phyloP scores from a whole-genome alignment of 2,329 filamentous ascomycete genomes.

The Calonectria pauciramosa region DNA sequence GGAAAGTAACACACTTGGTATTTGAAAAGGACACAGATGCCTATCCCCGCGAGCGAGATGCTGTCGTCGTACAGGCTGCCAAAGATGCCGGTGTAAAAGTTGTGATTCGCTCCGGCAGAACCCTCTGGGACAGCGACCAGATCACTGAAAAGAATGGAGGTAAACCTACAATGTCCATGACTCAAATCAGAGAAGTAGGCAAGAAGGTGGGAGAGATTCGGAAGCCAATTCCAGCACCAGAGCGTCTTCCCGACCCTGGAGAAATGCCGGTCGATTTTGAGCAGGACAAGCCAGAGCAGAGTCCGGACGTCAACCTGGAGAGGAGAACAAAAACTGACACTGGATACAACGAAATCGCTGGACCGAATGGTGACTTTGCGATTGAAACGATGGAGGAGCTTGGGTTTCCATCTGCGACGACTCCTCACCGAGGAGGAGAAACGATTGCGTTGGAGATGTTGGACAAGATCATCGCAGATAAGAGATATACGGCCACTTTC shows the following conservation, averaged over 20 bases:
- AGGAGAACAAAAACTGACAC: conserved; percentile 67
- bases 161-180: conserved; percentile 82
- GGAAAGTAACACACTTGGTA: conserved; percentile 81
- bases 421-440: conserved; percentile 80
- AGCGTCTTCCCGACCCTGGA: conserved; percentile 73
- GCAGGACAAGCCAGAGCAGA: conserved; percentile 64
- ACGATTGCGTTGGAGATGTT: conserved; percentile 71
- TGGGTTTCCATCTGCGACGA: conserved; percentile 74
- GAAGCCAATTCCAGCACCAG: conserved; percentile 72
- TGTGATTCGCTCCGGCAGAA: conserved; percentile 74
- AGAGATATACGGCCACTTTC: conserved; percentile 79
- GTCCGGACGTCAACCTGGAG: conserved; percentile 72
- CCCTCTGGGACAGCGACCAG: conserved; percentile 80
- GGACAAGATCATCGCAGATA: conserved; percentile 70
- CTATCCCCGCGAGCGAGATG: conserved; percentile 77
- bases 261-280: conserved; percentile 71
- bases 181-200: conserved; percentile 74
- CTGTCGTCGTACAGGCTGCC: conserved; percentile 69
- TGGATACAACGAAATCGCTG: conserved; percentile 73
- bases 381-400: conserved; percentile 80
- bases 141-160: conserved; percentile 75
- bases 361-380: conserved; percentile 77
- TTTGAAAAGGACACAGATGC: conserved; percentile 86
- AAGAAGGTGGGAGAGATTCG: conserved; percentile 73
- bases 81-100: conserved; percentile 76